Evolutionary conservation across 805 yeast genomes (phyloP).

Genomic region (Teunomyces panamensis): DNA sequence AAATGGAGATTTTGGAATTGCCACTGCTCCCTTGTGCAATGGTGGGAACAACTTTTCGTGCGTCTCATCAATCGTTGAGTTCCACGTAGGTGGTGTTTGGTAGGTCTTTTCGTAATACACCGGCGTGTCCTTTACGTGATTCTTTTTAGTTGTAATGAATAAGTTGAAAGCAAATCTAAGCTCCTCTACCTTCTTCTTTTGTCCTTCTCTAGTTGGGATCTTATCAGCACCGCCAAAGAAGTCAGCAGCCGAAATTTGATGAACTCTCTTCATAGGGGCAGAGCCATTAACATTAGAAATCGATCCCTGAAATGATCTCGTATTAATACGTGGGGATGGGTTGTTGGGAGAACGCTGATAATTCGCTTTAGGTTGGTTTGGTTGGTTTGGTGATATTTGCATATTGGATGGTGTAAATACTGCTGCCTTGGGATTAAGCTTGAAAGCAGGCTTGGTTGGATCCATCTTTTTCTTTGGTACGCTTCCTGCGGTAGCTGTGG

Average conservation of each 20-base stretch:
- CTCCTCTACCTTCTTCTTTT: constrained; percentile 30
- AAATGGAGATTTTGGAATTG: constrained; percentile 22
- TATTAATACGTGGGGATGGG: constrained; percentile 34
- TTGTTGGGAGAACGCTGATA: constrained; percentile 23
- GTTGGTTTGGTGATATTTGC: constrained; percentile 27
- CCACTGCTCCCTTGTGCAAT: constrained; percentile 10
- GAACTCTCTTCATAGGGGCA: constrained; percentile 15
- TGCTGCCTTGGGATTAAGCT: constrained; percentile 67
- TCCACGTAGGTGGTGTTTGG: constrained; percentile 78
- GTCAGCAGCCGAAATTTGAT: constrained; percentile 39
- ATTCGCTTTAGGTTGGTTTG: constrained; percentile 14
- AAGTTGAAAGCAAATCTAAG: constrained; percentile 50
- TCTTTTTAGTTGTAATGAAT: constrained; percentile 45
- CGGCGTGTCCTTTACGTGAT: constrained; percentile 22
- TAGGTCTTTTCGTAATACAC: constrained; percentile 58
- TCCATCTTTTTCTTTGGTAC: constrained; percentile 49
- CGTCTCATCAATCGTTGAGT: constrained; percentile 53
- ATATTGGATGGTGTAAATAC: constrained; percentile 53
- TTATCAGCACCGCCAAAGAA: constrained; percentile 40
- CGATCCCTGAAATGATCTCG: constrained; percentile 29
- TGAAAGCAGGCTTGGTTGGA: constrained; percentile 59
- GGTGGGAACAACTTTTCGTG: constrained; percentile 53
- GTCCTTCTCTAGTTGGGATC: constrained; percentile 38
- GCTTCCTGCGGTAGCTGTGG: constrained; percentile 4
- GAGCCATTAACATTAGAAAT: constrained; percentile 13